A percentile compares a stretch with the other conserved stretches of the same genome.
Evolutionary conservation across 345 rosid species (phyloP).

Genomic region (Heritiera littoralis): DNA sequence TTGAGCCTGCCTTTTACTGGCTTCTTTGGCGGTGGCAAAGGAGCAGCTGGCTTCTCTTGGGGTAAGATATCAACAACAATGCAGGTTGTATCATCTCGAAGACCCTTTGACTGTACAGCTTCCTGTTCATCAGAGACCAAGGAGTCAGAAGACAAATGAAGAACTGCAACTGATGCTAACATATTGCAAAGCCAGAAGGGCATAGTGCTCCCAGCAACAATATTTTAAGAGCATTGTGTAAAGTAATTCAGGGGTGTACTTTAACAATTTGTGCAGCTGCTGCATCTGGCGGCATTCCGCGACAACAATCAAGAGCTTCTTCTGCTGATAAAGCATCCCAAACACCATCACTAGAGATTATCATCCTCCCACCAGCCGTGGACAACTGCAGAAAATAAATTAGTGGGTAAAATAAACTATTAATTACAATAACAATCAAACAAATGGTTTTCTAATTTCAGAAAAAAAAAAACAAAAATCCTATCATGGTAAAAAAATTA

Average conservation of each 20-base stretch:
- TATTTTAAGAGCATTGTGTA: not conserved
- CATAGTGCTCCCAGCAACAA: conserved; percentile 19
- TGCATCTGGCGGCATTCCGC: conserved; percentile 85
- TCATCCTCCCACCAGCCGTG: conserved; percentile 83
- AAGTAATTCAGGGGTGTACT: conserved; percentile 34
- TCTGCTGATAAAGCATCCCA: conserved; percentile 96
- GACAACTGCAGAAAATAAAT: conserved; percentile 67
- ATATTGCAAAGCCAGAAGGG: conserved; percentile 16
- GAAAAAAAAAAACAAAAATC: not conserved
- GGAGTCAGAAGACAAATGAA: conserved; percentile 1
- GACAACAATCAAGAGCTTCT: conserved; percentile 80
- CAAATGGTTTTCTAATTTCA: not conserved
- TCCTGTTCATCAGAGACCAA: conserved; percentile 54
- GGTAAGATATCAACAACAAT: conserved; percentile 90
- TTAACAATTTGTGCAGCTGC: conserved; percentile 93
- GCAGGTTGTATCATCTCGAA: conserved; percentile 98
- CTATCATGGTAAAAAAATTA: not conserved
- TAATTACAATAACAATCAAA: conserved; percentile 5
- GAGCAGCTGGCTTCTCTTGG: conserved; percentile 72
- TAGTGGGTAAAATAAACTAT: conserved; percentile 10
- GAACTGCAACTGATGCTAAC: conserved; percentile 1
- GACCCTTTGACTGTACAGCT: conserved; percentile 79
- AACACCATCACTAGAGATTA: conserved; percentile 97
- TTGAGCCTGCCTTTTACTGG: conserved; percentile 80
- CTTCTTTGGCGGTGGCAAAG: conserved; percentile 69